phyloP scores from a whole-genome alignment of 306 rosid genomes.

The Hippophae rhamnoides region DNA sequence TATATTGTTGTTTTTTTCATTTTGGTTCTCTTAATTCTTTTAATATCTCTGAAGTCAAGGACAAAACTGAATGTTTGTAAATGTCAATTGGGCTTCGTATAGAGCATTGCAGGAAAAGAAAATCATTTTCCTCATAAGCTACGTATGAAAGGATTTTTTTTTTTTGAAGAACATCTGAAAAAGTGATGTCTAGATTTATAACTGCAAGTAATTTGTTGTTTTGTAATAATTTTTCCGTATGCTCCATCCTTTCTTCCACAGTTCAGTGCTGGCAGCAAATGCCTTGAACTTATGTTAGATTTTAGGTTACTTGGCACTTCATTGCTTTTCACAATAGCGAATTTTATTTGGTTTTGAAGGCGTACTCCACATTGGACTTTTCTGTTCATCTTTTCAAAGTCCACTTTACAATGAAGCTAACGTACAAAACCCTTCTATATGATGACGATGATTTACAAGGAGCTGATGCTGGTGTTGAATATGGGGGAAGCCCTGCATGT shows the following conservation, averaged over 20 bases:
- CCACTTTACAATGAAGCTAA: constrained; percentile 79
- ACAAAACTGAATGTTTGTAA: no score
- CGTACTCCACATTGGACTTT: constrained; percentile 78
- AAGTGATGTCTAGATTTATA: neutral
- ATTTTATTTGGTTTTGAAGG: constrained; percentile 52
- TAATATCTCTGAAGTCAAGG: constrained; percentile 2
- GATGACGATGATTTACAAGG: constrained; percentile 55
- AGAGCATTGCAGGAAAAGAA: no score
- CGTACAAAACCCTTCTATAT: constrained; percentile 65
- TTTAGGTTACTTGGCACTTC: constrained; percentile 8
- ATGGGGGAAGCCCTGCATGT: constrained; percentile 34
- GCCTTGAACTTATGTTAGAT: constrained; percentile 15
- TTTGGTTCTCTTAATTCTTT: constrained; percentile 7
- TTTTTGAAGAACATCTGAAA: no score
- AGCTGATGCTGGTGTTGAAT: constrained; percentile 33
- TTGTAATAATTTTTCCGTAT: constrained; percentile 5
- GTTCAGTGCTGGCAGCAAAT: constrained; percentile 9
- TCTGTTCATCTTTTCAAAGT: constrained; percentile 70
- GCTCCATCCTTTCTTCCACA: neutral
- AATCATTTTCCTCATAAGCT: no score
- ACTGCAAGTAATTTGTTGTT: neutral
- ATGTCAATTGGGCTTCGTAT: no score
- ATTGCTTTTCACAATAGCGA: constrained; percentile 19
- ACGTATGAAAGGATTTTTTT: no score
- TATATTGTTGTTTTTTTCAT: constrained; percentile 4